phyloP scores from a whole-genome alignment of 1,284 basidiomycete genomes.

The Rhodotorula sp. region DNA sequence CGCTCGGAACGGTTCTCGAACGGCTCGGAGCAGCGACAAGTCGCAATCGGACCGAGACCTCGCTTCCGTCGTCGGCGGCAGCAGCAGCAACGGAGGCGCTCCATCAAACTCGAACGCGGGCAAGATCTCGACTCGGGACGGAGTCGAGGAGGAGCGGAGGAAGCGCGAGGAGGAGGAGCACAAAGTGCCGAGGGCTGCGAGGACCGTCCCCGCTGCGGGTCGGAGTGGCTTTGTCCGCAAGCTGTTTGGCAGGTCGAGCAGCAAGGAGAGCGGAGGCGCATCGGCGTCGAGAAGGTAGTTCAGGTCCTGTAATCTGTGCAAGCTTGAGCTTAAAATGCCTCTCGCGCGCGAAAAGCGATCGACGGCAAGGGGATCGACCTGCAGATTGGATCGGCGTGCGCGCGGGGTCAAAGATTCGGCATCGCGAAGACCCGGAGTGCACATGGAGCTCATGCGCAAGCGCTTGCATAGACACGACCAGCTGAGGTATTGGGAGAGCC shows the following conservation, averaged over 20 bases:
- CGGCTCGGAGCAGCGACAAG: constrained; percentile 3
- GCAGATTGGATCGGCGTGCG: too few species aligned
- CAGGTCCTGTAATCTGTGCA: too few species aligned
- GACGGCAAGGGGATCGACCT: too few species aligned
- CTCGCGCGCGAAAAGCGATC: too few species aligned
- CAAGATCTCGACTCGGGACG: constrained; percentile 6
- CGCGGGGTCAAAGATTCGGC: too few species aligned
- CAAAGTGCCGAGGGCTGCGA: constrained; percentile 14
- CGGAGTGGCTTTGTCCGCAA: constrained; percentile 11
- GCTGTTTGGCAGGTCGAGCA: constrained; percentile 9
- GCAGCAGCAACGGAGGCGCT: not conserved
- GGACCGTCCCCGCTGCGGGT: constrained; percentile 13
- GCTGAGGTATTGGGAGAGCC: too few species aligned
- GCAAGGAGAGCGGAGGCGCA: not conserved
- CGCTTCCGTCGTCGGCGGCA: constrained; percentile 14
- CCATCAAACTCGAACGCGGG: not conserved
- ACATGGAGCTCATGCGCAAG: too few species aligned
- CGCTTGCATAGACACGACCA: too few species aligned
- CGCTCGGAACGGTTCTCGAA: not conserved
- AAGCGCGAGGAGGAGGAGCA: constrained; percentile 10
- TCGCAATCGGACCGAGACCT: constrained; percentile 18
- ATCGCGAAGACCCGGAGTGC: too few species aligned
- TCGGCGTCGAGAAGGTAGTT: too few species aligned
- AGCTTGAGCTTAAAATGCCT: too few species aligned
- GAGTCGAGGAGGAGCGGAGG: constrained; percentile 24